Evolutionary conservation across 345 rosid species (phyloP), one percentile per base, ranked within the genome.

Genomic region (Odontarrhena argentea): DNA sequence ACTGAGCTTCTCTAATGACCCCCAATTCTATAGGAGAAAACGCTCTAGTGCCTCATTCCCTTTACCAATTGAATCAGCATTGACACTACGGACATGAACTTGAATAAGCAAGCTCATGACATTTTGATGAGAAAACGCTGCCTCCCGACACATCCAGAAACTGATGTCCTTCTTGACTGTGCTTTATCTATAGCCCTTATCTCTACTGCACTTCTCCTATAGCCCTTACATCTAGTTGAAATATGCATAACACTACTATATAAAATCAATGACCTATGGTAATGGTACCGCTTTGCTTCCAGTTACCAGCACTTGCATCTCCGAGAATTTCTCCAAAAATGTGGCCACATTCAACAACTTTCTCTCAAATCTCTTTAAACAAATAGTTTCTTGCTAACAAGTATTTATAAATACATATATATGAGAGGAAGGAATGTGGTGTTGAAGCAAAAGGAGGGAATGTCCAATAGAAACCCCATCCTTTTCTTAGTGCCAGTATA

Each of bases 41-140:
- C 32, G 4, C 32, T 2, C 46, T 61, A 73, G 68, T 72, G 82
- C 57, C 85, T 77, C 63, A 77, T 62, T 77, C 84, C 86, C 74
- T 73, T 63, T 38, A n/a, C 41, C 42, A 30, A 62, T 45, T 80
- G 84, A 43, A 14, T 70, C 55, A 62, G 55, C 34, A 62, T 43
- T 62, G 41, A 54, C 50, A 15, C 41, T 55, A 9, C 9, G 3
- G 45, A 53, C 22, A 22, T 54, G 49, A 45, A 32, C 56, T 62
- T 70, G 41, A 22, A 25, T 13, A 61, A 37, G 25, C 49, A 45
- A 45, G 48, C 34, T 45, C 34, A 53, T 13, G 32, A 52, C 4
- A 62, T 15, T 53, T 28, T 30, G 53, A 22, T 37, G 54, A 53
- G 35, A 60, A 50, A 43, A 51, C 30, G 15, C 51, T 55, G 35